phyloP scores from a whole-genome alignment of 1,284 basidiomycete species.

The Leccinum insigne region DNA sequence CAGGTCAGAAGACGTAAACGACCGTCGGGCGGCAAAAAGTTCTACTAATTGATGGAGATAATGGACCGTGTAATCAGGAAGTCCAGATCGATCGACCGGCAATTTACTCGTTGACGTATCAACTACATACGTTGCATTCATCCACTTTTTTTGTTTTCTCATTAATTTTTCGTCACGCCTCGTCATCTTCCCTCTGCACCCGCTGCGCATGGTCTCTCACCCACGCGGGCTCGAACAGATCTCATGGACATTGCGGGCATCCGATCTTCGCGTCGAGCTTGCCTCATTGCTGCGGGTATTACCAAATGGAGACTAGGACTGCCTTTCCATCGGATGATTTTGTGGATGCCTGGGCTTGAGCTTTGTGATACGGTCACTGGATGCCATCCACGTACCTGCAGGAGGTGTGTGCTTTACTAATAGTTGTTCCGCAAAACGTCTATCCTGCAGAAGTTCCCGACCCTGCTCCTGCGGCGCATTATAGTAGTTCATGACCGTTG shows the following conservation, averaged over 20 bases:
- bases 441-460: neutral
- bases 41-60: constrained; percentile 6
- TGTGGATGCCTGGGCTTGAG: constrained; percentile 1
- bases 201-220: neutral
- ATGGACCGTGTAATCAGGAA: neutral
- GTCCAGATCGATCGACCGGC: neutral
- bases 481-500: constrained; percentile 14
- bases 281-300: neutral
- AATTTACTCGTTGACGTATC: constrained; percentile 2
- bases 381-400: constrained; percentile 3
- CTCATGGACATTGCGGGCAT: neutral
- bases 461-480: constrained; percentile 6
- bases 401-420: constrained; percentile 4
- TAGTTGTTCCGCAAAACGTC: neutral
- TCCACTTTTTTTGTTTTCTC: constrained; percentile 3
- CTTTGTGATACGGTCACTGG: neutral
- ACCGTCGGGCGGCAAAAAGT: constrained; percentile 1
- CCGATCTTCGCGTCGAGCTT: neutral
- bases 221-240: neutral
- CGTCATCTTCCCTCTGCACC: neutral
- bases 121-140: constrained; percentile 1
- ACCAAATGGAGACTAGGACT: constrained; percentile 2
- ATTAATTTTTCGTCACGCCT: constrained; percentile 1
- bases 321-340: neutral
- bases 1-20: constrained; percentile 23